Base-by-base conservation (phyloP, 495 filamentous ascomycete species). In the Xylaria castorea region DNA sequence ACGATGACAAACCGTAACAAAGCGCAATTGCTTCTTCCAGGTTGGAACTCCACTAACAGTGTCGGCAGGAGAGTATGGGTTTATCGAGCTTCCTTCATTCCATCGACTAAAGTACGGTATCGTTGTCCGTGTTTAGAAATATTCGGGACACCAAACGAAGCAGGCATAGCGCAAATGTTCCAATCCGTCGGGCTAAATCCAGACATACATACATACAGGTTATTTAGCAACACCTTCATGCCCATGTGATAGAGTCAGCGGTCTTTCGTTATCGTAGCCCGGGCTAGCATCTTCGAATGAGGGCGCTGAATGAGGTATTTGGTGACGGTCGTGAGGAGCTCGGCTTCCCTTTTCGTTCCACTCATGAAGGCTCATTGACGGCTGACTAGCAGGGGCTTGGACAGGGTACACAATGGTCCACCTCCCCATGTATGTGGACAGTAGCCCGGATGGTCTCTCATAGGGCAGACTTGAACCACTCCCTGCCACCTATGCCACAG, bases 401-500 rank as follows among this genome's bases (percentile, higher is more conserved):
- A 64, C 78, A 78, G 76, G 78, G 71, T 46, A 69, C 72, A 75
- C 71, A 73, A 77, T 77, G 78, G 64, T 75, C 75, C 76, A 78
- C 75, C 75, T 71, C 46, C 76, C 71, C 71, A 44, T 64, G 38
- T 44, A 71, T 71, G 69, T 71, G 69, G 69, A 20, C 60, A 42
- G 60, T 22, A 42, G 57, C 53, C 58, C 60, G 68, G 48, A 61
- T 61, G 58, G 64, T 44, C 68, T 79, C 71, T 79, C 78, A 79
- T 79, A 79, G 78, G 78, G 76, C 75, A 73, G 75, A 79, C 76
- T 75, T 66, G 78, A 76, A 68, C 76, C 78, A 78, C 74, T 75
- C 67, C 75, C 73, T 79, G 74, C 78, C 74, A 76, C 76, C 78
- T 72, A 74, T 75, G 75, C 76, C 77, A 70, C 68, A 69, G 75